Percentiles rank a stretch among this genome's conserved stretches.
Conservation (phyloP, 2,329 filamentous ascomycete species). For the Boeremia exigua region DNA sequence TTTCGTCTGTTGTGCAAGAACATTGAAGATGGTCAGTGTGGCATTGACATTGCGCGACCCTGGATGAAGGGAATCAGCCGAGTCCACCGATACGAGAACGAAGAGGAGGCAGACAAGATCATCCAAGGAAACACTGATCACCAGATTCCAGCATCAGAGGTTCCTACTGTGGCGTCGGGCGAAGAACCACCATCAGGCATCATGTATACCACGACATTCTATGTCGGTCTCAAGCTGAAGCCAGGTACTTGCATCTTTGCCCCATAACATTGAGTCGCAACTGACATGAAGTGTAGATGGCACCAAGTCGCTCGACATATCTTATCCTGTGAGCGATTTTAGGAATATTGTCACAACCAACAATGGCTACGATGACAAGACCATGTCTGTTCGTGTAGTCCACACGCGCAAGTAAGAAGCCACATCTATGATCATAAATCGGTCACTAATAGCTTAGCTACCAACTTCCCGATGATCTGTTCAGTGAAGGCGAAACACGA, state of each 20-base stretch:
- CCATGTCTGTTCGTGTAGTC: conserved; percentile 80
- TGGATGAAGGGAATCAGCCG: conserved; percentile 94
- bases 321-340: conserved; percentile 84
- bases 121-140: conserved; percentile 67
- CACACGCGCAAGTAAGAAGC: conserved; percentile 80
- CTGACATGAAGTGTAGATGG: conserved; percentile 52
- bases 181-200: conserved; percentile 52
- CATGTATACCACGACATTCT: conserved; percentile 90
- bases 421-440: background rate
- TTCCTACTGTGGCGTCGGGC: conserved; percentile 50
- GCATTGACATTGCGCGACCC: conserved; percentile 81
- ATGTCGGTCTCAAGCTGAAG: conserved; percentile 84
- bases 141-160: conserved; percentile 60
- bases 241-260: conserved; percentile 64
- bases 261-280: background rate
- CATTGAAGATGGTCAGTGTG: conserved; percentile 77
- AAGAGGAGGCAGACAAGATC: conserved; percentile 67
- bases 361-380: conserved; percentile 74
- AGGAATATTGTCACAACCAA: conserved; percentile 80
- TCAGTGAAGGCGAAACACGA: conserved; percentile 73
- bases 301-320: conserved; percentile 75
- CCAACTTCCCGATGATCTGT: conserved; percentile 88
- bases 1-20: conserved; percentile 83
- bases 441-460: conserved; percentile 62
- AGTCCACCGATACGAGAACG: conserved; percentile 70